A percentile compares a stretch with the other conserved stretches of the same genome.
These are phyloP conservation scores for Cyclanthera cordifolia DNA, from an alignment of 306 rosid genomes.

Conservation along the genomic window DNA sequence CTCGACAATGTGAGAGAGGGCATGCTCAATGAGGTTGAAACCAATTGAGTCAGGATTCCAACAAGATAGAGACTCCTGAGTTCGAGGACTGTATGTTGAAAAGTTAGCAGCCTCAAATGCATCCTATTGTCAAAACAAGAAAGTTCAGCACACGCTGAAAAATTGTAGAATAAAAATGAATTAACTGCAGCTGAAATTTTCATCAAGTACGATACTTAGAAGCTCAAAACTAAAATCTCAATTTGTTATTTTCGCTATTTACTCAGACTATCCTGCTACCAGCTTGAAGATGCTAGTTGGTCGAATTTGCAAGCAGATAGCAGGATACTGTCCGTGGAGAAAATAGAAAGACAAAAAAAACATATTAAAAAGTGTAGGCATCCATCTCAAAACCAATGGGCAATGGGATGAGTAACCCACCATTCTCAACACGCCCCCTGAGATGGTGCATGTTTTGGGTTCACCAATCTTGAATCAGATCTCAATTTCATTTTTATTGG, in stretches of 20 bases:
- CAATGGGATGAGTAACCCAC: too few relatives aligned
- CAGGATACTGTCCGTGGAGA: too few relatives aligned
- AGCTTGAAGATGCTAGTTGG: not conserved
- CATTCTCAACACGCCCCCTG: too few relatives aligned
- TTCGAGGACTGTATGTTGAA: constrained; percentile 26
- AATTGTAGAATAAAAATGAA: not conserved
- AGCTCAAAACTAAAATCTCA: not conserved
- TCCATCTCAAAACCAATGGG: too few relatives aligned
- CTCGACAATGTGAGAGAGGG: constrained; percentile 33
- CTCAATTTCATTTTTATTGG: too few relatives aligned
- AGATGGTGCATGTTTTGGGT: too few relatives aligned
- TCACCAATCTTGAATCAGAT: too few relatives aligned
- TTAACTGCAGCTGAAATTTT: not conserved
- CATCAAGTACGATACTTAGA: not conserved
- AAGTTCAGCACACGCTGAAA: not conserved
- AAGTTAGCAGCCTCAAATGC: constrained; percentile 39
- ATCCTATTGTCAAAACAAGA: constrained; percentile 21
- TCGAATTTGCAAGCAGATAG: too few relatives aligned
- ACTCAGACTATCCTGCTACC: not conserved
- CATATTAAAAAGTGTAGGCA: too few relatives aligned
- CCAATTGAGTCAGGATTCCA: constrained; percentile 57
- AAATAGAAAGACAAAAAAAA: too few relatives aligned
- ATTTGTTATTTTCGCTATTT: not conserved
- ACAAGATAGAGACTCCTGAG: constrained; percentile 31
- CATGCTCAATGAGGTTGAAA: constrained; percentile 41